phyloP scores from a whole-genome alignment of 1,139 yeast species.

The Debaryomycetaceae sp. region DNA sequence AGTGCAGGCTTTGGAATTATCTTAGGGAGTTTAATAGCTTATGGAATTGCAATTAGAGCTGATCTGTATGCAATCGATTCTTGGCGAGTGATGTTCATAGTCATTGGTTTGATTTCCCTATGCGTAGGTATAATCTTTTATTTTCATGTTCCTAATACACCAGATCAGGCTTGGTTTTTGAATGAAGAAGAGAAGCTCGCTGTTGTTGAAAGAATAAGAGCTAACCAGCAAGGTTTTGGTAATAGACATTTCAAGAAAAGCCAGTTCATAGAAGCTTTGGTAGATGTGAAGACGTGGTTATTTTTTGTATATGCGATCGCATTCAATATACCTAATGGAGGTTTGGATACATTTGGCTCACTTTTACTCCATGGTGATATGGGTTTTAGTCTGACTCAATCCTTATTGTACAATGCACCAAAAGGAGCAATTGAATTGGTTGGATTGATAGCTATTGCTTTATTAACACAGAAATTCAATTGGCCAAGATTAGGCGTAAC shows the following conservation, averaged over 20 bases:
- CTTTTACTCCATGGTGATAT: slow-evolving; percentile 44
- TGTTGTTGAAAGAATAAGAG: slow-evolving; percentile 23
- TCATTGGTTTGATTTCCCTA: slow-evolving; percentile 47
- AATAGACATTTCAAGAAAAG: slow-evolving; percentile 14
- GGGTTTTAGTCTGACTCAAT: slow-evolving; percentile 29
- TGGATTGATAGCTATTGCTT: slow-evolving; percentile 31
- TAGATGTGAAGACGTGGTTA: slow-evolving; percentile 13
- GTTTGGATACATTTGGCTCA: slow-evolving; percentile 38
- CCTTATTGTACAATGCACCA: slow-evolving; percentile 32
- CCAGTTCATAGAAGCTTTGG: slow-evolving; percentile 7
- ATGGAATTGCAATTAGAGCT: slow-evolving; percentile 37
- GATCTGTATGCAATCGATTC: slow-evolving; percentile 29
- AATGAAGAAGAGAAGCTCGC: slow-evolving; percentile 23
- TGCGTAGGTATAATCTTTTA: slow-evolving; percentile 39
- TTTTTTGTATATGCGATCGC: slow-evolving; percentile 20
- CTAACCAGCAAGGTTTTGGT: slow-evolving; percentile 20
- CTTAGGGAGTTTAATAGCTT: slow-evolving; percentile 54
- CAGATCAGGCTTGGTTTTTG: slow-evolving; percentile 48
- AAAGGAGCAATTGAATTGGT: slow-evolving; percentile 35
- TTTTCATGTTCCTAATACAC: slow-evolving; percentile 51
- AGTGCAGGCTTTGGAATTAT: slow-evolving; percentile 52
- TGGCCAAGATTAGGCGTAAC: no score
- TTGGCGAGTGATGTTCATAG: slow-evolving; percentile 48
- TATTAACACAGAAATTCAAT: no score
- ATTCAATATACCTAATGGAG: slow-evolving; percentile 36